phyloP scores from a whole-genome alignment of 352 stramenopile genomes.

The Globisporangium paddicum region DNA sequence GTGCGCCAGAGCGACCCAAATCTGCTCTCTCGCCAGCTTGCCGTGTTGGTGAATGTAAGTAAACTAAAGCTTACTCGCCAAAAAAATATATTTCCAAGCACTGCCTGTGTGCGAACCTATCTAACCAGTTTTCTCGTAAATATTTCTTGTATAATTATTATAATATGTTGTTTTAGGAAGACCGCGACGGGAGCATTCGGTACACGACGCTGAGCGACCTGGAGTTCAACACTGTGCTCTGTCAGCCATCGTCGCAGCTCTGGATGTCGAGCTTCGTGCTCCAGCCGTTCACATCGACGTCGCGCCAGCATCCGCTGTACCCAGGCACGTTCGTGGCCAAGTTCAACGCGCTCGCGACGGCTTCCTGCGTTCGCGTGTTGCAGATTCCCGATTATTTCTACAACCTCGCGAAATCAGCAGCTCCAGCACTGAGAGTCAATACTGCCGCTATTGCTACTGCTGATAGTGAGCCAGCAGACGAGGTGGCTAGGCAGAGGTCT shows the following conservation, averaged over 20 bases:
- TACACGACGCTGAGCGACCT: slow-evolving; percentile 42
- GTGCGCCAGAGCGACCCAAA: slow-evolving; percentile 19
- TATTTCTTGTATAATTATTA: slow-evolving; percentile 2
- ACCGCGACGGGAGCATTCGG: slow-evolving; percentile 28
- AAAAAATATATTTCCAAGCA: neutral
- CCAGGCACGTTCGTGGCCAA: slow-evolving; percentile 51
- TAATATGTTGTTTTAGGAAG: slow-evolving; percentile 28
- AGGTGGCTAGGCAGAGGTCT: neutral
- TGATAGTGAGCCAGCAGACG: neutral
- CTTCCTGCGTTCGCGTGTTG: slow-evolving; percentile 42
- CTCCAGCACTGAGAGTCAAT: neutral
- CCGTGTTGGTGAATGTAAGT: slow-evolving; percentile 27
- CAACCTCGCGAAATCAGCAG: slow-evolving; percentile 15
- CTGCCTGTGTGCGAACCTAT: neutral
- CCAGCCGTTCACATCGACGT: slow-evolving; percentile 31
- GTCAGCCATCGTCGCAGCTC: slow-evolving; percentile 36
- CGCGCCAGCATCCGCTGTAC: slow-evolving; percentile 24
- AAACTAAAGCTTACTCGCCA: neutral
- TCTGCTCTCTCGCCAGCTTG: slow-evolving; percentile 18
- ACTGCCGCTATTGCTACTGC: neutral
- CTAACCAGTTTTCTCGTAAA: neutral
- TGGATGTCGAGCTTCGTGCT: slow-evolving; percentile 43
- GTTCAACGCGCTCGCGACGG: slow-evolving; percentile 35
- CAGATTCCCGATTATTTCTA: slow-evolving; percentile 24
- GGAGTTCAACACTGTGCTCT: slow-evolving; percentile 51